Evolutionary conservation across 371 early-diverging fungal genomes (phyloP).

Genomic region (Haplosporangium sp.): DNA sequence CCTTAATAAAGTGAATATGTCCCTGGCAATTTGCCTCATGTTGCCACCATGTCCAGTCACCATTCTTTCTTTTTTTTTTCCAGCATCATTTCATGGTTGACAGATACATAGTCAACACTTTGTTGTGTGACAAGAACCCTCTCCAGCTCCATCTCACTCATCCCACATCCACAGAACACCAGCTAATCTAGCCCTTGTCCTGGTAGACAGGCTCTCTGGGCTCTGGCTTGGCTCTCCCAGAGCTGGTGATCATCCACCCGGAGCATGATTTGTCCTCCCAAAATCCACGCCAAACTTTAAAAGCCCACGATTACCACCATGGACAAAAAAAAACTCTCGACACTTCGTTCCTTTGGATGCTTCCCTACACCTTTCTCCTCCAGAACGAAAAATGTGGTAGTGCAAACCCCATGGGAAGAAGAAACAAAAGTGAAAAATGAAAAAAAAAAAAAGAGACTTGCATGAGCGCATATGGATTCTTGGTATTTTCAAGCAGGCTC

Average conservation of each 20-base stretch:
- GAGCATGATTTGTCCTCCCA: conserved; percentile 44
- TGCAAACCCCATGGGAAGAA: neutral
- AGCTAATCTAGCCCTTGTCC: neutral
- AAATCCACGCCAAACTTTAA: conserved; percentile 13
- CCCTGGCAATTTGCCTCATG: neutral
- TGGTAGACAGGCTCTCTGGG: conserved; percentile 10
- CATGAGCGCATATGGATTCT: conserved; percentile 79
- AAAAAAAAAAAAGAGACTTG: conserved; percentile 60
- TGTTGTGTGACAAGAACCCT: too few relatives aligned
- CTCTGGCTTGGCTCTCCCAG: conserved; percentile 4
- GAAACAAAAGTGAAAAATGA: neutral
- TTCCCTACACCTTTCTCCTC: neutral
- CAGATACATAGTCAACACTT: too few relatives aligned
- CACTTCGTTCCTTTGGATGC: neutral
- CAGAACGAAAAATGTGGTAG: neutral
- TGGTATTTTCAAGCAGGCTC: conserved; percentile 77
- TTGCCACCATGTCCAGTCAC: neutral
- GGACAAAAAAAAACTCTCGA: neutral
- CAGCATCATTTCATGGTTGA: too few relatives aligned
- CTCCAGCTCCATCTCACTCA: too few relatives aligned
- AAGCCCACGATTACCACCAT: conserved; percentile 2
- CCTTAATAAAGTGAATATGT: too few relatives aligned
- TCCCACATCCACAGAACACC: too few relatives aligned
- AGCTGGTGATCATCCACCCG: conserved; percentile 20
- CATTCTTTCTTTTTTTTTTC: too few relatives aligned